Evolutionary conservation across 2,329 filamentous ascomycete genomes (phyloP), one percentile per base, ranked within the genome.

Genomic region (Colletotrichum sp.): DNA sequence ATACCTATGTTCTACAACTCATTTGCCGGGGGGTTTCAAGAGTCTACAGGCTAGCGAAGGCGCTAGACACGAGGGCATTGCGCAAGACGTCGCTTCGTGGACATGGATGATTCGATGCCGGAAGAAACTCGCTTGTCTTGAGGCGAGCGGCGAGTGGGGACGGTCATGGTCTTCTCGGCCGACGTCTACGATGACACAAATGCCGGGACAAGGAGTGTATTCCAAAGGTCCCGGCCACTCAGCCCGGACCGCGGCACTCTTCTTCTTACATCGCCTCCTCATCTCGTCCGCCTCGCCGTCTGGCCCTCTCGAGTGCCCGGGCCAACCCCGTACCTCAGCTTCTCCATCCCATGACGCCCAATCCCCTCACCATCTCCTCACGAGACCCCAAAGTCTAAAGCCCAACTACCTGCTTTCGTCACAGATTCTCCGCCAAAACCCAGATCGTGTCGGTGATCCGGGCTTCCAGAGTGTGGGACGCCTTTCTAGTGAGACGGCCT

Each of bases 311-410:
- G 44, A 49, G 68, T 32, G 68, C 68, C 26, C 55, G 68, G 55
- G 28, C 68, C 68, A 70, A 59, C 57, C 18, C 30, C 68, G n/a
- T 49, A 62, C 28, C 68, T 63, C 68, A 63, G 36, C 68, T 70
- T 34, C 52, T 24, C 26, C 68, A 36, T 63, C 68, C 68, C 68
- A 70, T 52, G 57, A 70, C 68, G 55, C 24, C 13, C 26, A 52
- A n/a, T 44, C 67, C 30, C 55, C 67, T 62, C 67, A 69, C 34
- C 55, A 12, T 49, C 68, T 34, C 34, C 68, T 70, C 68, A 70
- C 36, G 68, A 70, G 55, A 70, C 66, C 26, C 68, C 68, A 70
- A 70, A 70, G 68, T 63, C 39, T 70, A 63, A 70, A 63, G 68
- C 68, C 68, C 67, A 62, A 70, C 67, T 9, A 52, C 34, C 26